These are phyloP conservation scores for Stropharia rugosoannulata DNA, from an alignment of 768 basidiomycete species.

Conservation along the genomic window DNA sequence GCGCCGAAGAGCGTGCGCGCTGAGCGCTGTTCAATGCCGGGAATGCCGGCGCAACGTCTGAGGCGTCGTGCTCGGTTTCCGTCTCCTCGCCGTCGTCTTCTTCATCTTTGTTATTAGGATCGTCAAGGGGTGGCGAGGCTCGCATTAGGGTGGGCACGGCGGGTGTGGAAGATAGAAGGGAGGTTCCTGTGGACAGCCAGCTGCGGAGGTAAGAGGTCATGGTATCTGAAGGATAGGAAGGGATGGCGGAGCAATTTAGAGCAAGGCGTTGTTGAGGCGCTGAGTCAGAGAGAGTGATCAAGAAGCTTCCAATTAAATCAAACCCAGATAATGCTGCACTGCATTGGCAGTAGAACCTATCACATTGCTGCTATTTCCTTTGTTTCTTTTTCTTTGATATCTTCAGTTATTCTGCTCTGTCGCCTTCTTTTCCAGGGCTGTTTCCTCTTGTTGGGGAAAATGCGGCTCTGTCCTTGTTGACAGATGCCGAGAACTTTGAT, in stretches of 20 bases:
- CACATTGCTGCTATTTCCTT: too few relatives aligned
- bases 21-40: conserved; percentile 74
- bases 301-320: too few relatives aligned
- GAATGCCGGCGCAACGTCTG: conserved; percentile 68
- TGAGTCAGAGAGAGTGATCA: not conserved
- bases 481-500: too few relatives aligned
- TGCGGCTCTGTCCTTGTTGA: too few relatives aligned
- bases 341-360: too few relatives aligned
- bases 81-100: conserved; percentile 38
- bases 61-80: conserved; percentile 40
- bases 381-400: too few relatives aligned
- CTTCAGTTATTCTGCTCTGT: too few relatives aligned
- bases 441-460: too few relatives aligned
- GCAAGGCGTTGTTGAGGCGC: not conserved
- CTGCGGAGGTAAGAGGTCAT: conserved; percentile 63
- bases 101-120: conserved; percentile 8
- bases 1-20: conserved; percentile 38
- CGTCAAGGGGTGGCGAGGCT: conserved; percentile 40
- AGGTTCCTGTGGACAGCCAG: conserved; percentile 48
- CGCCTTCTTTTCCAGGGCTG: too few relatives aligned
- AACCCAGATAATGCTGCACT: too few relatives aligned
- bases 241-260: not conserved
- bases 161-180: conserved; percentile 19
- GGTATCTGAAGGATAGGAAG: conserved; percentile 10
- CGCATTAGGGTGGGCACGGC: conserved; percentile 32